Conservation (phyloP, 1,284 basidiomycete species). For the Bjerkandera adusta region DNA sequence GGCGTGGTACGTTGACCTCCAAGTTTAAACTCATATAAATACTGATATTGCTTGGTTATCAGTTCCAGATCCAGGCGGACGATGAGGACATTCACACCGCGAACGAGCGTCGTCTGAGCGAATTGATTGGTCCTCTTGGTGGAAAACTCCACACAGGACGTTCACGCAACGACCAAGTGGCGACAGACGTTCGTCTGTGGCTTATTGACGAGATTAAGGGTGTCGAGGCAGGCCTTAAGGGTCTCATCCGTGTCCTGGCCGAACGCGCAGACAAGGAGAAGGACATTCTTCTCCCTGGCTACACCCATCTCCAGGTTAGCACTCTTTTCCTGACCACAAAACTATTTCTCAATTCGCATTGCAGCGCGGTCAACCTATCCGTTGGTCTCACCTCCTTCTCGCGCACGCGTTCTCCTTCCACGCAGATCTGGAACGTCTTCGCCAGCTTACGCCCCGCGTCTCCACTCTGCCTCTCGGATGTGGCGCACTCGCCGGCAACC, state of each 20-base stretch:
- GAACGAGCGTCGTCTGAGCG: constrained; percentile 92
- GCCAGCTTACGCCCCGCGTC: constrained; percentile 83
- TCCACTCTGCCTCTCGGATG: constrained; percentile 93
- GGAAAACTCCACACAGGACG: constrained; percentile 96
- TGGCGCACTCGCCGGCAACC: constrained; percentile 95
- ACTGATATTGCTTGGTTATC: constrained; percentile 5
- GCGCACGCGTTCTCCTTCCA: constrained; percentile 94
- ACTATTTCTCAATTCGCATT: background rate
- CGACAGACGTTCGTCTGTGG: constrained; percentile 98
- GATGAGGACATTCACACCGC: constrained; percentile 99
- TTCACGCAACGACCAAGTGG: constrained; percentile 96
- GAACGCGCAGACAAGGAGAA: constrained; percentile 92
- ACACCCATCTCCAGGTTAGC: constrained; percentile 92
- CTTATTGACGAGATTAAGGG: constrained; percentile 78
- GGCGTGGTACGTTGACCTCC: constrained; percentile 51
- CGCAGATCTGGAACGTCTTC: constrained; percentile 85
- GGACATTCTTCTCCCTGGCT: constrained; percentile 90
- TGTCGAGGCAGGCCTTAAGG: constrained; percentile 74
- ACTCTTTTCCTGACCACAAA: background rate
- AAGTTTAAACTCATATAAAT: background rate
- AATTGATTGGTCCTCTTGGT: constrained; percentile 88
- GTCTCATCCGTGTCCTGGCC: constrained; percentile 84
- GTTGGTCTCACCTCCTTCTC: constrained; percentile 96
- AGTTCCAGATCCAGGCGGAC: constrained; percentile 77
- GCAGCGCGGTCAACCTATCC: constrained; percentile 96